Evolutionary conservation across 75 land plant genomes (phyloP), one percentile per base, ranked within the genome.

Genomic region (Cupressus sempervirens): DNA sequence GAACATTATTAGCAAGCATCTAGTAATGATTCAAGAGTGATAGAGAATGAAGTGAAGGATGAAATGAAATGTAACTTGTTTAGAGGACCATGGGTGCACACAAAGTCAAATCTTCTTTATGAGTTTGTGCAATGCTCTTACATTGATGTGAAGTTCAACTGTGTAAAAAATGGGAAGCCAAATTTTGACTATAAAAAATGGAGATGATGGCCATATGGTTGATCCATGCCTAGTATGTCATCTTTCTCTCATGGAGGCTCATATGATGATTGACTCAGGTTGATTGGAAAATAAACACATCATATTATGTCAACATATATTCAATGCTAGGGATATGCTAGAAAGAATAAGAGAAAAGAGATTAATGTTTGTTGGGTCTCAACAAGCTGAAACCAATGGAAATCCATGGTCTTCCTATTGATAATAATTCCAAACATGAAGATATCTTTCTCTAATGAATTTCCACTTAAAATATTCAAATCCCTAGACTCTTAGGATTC

Each of bases 61-160:
- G 88, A 82, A 34, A 76, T 82, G 35, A 80, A 89, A 6, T 93
- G 95, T 85, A 86, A 93, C 85, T 62, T 90, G 70, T 92, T 89
- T 65, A 76, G 83, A 52, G 95, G 95, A 81, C 40, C 76, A 76
- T 93, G 95, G 95, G 85, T 89, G 0, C 87, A 82, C 82, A 93
- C 92, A 50, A 75, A 18, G 5, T 82, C 91, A n/a, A 70, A 84
- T 46, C 95, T 93, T n/a, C 86, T 93, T 2, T 93, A 92, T 72
- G 54, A 40, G 34, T 91, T 87, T 82, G 86, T 56, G 0, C 80
- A 73, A 7, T 93, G 95, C 86, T 92, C 93, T 65, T 93, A 85
- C 38, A 83, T 93, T 86, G 86, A 84, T 38, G 87, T 87, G 14
- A 91, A 93, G 34, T 38, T 86, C 26, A 88, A 91, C 7, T 87